Base-by-base conservation (phyloP, 371 early-diverging fungal species). In the Mucor lusitanicus region DNA sequence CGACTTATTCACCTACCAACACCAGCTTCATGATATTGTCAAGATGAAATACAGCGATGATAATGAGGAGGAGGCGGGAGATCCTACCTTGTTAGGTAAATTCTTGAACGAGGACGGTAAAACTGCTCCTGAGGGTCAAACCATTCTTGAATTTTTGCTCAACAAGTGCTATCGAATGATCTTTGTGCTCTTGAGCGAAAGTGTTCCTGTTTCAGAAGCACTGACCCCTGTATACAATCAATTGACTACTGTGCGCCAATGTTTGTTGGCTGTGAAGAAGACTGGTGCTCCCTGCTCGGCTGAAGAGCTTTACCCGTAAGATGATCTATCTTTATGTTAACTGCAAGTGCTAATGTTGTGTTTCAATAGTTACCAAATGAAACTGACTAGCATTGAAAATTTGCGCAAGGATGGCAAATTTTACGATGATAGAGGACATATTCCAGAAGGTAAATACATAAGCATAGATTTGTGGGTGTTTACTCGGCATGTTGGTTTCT, bases 141-240 rank as follows among this genome's bases (percentile, higher is more conserved):
- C 86, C 0, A 73, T 80, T 6, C 74, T 95, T 6, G 88, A 94
- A 61, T 94, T 91, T 62, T 76, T 96, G 71, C 84, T 96, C 33
- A 92, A 94, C 76, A 94, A 93, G 71, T 95, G 96, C 79, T 94
- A 95, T 73, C 83, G 91, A 50, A 74, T 93, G 59, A 87, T 96
- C 23, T 90, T 95, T 69, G 91, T 89, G 56, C 79, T 96, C 15
- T 71, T 89, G 53, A 86, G 87, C 61, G 87, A 91, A 15, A 91
- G 91, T 61, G 90, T 93, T 44, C 94, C 95, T 8, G 91, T 96
- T 9, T 89, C 90, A 7, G 94, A 94, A 67, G 81, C 90, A 0
- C 74, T 96, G 62, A 88, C 91, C 72, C 92, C 92, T 13, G 87
- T 94, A 21, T 93, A 92, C 67, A 92, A 92, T 68, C 94, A 94